Conservation (phyloP, 2,329 filamentous ascomycete species). For the Sclerotinia trifoliorum region DNA sequence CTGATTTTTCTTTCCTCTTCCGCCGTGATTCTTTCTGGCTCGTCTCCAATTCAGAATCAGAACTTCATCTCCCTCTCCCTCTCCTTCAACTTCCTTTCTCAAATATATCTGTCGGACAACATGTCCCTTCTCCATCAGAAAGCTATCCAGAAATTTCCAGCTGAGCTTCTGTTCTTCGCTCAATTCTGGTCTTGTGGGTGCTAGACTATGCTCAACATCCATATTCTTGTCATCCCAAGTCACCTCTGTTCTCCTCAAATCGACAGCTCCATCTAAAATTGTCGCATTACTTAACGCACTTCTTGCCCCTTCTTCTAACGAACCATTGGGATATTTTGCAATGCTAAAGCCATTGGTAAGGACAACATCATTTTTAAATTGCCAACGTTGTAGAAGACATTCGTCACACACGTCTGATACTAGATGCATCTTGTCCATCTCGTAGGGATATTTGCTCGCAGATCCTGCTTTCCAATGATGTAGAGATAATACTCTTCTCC, state of each 20-base stretch:
- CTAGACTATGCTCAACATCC: constrained; percentile 50
- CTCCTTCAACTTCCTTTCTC: constrained; percentile 25
- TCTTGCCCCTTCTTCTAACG: not conserved
- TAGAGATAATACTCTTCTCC: constrained; percentile 35
- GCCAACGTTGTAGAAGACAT: constrained; percentile 48
- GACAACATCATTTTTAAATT: constrained; percentile 45
- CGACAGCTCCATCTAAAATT: constrained; percentile 19
- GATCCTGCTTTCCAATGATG: constrained; percentile 40
- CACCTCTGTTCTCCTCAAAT: constrained; percentile 43
- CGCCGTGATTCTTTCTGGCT: not conserved
- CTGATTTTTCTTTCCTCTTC: not conserved
- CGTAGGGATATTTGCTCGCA: constrained; percentile 34
- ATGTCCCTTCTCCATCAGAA: constrained; percentile 37
- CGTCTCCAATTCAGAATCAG: constrained; percentile 35
- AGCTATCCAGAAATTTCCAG: constrained; percentile 55
- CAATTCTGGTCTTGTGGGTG: constrained; percentile 51
- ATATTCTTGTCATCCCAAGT: constrained; percentile 45
- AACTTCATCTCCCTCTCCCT: constrained; percentile 32
- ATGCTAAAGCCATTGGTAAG: constrained; percentile 50
- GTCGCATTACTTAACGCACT: not conserved
- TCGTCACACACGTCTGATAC: constrained; percentile 40
- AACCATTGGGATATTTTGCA: constrained; percentile 39
- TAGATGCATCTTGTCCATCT: constrained; percentile 39
- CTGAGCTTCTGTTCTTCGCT: constrained; percentile 54
- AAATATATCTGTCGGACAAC: constrained; percentile 36